Evolutionary conservation across 768 basidiomycete genomes (phyloP).

Genomic region (Cyathus striatus): DNA sequence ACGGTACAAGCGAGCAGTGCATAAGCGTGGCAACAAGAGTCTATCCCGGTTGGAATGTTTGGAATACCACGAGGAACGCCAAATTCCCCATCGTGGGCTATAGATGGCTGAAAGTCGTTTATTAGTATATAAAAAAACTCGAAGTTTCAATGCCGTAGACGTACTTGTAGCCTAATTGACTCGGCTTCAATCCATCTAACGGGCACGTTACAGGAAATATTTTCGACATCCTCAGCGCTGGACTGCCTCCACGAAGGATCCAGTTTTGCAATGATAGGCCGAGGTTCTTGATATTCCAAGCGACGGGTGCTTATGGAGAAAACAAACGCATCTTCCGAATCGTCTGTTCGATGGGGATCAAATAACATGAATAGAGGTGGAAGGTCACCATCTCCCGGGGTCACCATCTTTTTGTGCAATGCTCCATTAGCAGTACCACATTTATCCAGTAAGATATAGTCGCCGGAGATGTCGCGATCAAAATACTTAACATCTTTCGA

Average conservation of each 20-base stretch:
- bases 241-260: conserved; percentile 78
- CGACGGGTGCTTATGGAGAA: conserved; percentile 78
- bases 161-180: conserved; percentile 50
- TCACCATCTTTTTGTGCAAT: conserved; percentile 60
- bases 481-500: conserved; percentile 38
- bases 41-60: conserved; percentile 44
- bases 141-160: conserved; percentile 15
- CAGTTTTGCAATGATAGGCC: conserved; percentile 73
- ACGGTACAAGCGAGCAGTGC: conserved; percentile 78
- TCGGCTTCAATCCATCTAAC: conserved; percentile 57
- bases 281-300: conserved; percentile 75
- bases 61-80: conserved; percentile 55
- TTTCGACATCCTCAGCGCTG: conserved; percentile 38
- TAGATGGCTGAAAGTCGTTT: conserved; percentile 39
- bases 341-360: conserved; percentile 80
- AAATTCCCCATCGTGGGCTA: conserved; percentile 52
- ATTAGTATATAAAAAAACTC: conserved; percentile 5
- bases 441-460: conserved; percentile 72
- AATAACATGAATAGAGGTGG: conserved; percentile 78
- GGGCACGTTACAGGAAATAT: conserved; percentile 54
- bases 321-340: conserved; percentile 75
- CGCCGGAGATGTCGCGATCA: conserved; percentile 80
- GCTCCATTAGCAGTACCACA: conserved; percentile 88
- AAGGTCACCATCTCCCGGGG: conserved; percentile 36
- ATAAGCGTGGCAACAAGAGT: conserved; percentile 69